Evolutionary conservation across 192 early-diverging fungal species (phyloP), one percentile per base, ranked within the genome.

Genomic region (Gaertneriomyces sp.): DNA sequence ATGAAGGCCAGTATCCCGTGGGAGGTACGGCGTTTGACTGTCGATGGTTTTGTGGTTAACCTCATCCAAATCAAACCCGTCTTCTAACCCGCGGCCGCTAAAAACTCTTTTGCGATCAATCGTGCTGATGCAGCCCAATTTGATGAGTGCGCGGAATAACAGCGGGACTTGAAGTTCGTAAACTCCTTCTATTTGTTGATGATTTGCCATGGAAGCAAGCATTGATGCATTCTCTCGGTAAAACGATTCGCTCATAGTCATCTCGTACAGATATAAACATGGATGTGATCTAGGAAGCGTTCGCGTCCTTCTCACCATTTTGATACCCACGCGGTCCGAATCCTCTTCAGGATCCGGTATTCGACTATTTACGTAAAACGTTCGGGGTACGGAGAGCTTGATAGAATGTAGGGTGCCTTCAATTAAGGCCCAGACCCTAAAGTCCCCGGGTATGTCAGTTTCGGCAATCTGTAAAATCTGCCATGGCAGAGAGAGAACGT

Each of bases 131-230:
- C 87, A 88, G 4, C 94, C 93, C 6, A 95, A 46, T 51, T 86
- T 76, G 4, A 94, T 82, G 53, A 99, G 74, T 9, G 91, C 94
- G 2, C 93, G 87, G 53, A 88, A 87, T 52, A 90, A 53, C 4
- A 92, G 71, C 12, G 91, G 88, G 5, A 96, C 72, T 60, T 96
- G 88, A 0, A 92, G 89, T 81, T 99, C 96, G 70, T 99, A 99
- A 6, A 96, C 91, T 43, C 95, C 96, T 60, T 91, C 91, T 39
- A 94, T 88, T 33, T 86, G 78, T 20, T 93, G 89, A 72, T 95
- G 88, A 62, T 87, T 91, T 61, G 96, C 92, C 55, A 96, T 83
- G 16, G 82, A 79, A 8, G 85, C 71, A 75, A 94, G 88, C 63
- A 89, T 81, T 61, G 85, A 86, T 12, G 79, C 74, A 68, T 94